phyloP scores from a whole-genome alignment of 768 basidiomycete genomes.

The Boletus patriciae region DNA sequence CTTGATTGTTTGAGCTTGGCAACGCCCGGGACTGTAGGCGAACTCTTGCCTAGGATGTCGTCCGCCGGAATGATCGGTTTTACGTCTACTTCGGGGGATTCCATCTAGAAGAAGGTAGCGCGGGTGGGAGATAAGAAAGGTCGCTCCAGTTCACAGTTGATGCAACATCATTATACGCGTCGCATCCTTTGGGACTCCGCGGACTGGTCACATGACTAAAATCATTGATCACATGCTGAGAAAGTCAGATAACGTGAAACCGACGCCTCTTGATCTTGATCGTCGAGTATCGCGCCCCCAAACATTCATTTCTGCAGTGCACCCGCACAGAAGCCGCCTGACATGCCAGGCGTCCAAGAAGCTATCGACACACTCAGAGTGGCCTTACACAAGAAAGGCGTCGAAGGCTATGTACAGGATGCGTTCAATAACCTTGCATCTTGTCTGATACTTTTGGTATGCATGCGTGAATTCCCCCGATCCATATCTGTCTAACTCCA shows the following conservation, averaged over 20 bases:
- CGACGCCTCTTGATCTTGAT: neutral
- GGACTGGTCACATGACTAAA: conserved; percentile 30
- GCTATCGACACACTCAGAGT: conserved; percentile 36
- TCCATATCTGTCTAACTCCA: neutral
- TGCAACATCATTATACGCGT: conserved; percentile 17
- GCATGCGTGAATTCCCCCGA: conserved; percentile 16
- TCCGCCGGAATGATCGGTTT: conserved; percentile 14
- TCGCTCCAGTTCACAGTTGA: neutral
- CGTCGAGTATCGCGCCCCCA: neutral
- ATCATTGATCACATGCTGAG: conserved; percentile 25
- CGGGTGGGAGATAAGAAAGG: conserved; percentile 1
- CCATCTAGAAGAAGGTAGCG: conserved; percentile 25
- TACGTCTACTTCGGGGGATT: conserved; percentile 15
- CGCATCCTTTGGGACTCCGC: conserved; percentile 25
- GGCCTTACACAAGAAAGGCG: conserved; percentile 29
- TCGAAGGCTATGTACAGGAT: conserved; percentile 33
- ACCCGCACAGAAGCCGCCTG: neutral
- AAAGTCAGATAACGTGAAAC: conserved; percentile 6
- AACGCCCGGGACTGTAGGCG: neutral
- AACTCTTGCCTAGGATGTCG: conserved; percentile 5
- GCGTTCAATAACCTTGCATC: conserved; percentile 43
- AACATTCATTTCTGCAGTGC: neutral
- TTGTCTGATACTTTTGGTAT: conserved; percentile 44
- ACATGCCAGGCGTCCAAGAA: conserved; percentile 28
- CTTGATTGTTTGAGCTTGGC: conserved; percentile 31